phyloP scores from a whole-genome alignment of 2,329 filamentous ascomycete genomes.

The Aspergillus uvarum region DNA sequence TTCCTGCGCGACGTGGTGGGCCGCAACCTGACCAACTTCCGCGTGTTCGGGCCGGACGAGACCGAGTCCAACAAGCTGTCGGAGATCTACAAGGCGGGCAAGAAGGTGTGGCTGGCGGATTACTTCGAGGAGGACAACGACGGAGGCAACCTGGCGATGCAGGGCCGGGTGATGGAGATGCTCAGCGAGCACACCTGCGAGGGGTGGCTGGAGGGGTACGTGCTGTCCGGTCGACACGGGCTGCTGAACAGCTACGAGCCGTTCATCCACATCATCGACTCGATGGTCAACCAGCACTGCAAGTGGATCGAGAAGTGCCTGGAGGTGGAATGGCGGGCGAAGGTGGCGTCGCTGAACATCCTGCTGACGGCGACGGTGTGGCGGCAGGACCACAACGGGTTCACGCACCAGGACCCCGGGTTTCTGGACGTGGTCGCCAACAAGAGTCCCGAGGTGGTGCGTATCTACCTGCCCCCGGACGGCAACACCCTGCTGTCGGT shows the following conservation, averaged over 20 bases:
- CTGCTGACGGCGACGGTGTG: slow-evolving; percentile 76
- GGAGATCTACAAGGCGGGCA: slow-evolving; percentile 68
- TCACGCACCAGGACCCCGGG: slow-evolving; percentile 77
- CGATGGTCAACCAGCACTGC: slow-evolving; percentile 83
- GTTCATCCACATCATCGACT: slow-evolving; percentile 80
- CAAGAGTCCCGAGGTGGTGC: slow-evolving; percentile 75
- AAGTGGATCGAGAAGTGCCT: slow-evolving; percentile 81
- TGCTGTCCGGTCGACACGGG: slow-evolving; percentile 72
- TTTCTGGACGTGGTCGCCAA: slow-evolving; percentile 79
- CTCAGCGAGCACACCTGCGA: slow-evolving; percentile 79
- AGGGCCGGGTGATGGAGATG: slow-evolving; percentile 78
- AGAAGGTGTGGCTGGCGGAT: slow-evolving; percentile 79
- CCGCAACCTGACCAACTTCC: slow-evolving; percentile 66
- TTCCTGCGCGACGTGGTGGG: slow-evolving; percentile 69
- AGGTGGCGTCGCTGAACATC: slow-evolving; percentile 75
- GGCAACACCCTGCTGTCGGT: slow-evolving; percentile 74
- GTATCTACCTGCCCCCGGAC: slow-evolving; percentile 78
- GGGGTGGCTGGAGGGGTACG: slow-evolving; percentile 77
- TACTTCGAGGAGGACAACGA: slow-evolving; percentile 74
- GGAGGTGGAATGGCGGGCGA: slow-evolving; percentile 75
- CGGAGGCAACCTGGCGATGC: slow-evolving; percentile 68
- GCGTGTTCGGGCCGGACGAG: slow-evolving; percentile 76
- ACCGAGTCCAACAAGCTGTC: slow-evolving; percentile 78
- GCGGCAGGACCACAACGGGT: slow-evolving; percentile 82
- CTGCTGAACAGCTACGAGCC: slow-evolving; percentile 79